A percentile compares a stretch with the other conserved stretches of the same genome.
These are phyloP conservation scores for Sesbania bispinosa DNA, from an alignment of 306 rosid species.

Conservation along the genomic window DNA sequence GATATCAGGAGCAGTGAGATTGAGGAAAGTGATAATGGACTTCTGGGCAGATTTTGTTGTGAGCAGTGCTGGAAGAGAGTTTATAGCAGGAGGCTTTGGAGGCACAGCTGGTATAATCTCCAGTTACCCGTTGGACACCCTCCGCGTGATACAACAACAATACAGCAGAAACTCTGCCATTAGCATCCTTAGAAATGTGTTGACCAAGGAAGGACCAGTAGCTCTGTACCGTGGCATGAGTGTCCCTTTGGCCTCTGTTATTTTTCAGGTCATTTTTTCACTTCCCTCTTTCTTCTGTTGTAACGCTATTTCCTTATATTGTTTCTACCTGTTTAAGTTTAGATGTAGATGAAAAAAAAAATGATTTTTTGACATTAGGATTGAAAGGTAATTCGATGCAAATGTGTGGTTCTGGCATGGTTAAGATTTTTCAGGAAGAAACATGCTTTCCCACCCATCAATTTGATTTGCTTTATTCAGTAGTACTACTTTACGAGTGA, in stretches of 20 bases:
- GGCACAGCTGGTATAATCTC: background rate
- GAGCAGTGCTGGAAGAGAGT: background rate
- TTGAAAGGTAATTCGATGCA: too few relatives aligned
- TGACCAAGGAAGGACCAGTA: constrained; percentile 10
- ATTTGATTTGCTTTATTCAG: too few relatives aligned
- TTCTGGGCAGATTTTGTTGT: background rate
- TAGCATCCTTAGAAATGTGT: background rate
- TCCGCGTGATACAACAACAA: constrained; percentile 20
- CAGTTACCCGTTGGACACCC: constrained; percentile 21
- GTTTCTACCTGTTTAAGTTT: too few relatives aligned
- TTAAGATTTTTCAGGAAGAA: too few relatives aligned
- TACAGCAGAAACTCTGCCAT: constrained; percentile 6
- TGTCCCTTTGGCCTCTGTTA: constrained; percentile 25
- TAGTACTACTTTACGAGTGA: too few relatives aligned
- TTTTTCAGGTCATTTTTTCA: constrained; percentile 8
- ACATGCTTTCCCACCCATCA: too few relatives aligned
- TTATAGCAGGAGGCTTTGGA: background rate
- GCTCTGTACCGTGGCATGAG: constrained; percentile 29
- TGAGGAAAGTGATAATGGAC: background rate
- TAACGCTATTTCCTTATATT: too few relatives aligned
- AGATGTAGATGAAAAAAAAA: too few relatives aligned
- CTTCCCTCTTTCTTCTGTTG: too few relatives aligned
- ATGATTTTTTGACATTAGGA: too few relatives aligned
- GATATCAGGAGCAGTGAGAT: too few relatives aligned
- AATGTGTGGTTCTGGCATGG: too few relatives aligned